Conservation (phyloP, 257 asterid genomes). For the Leptodermis oblonga region DNA sequence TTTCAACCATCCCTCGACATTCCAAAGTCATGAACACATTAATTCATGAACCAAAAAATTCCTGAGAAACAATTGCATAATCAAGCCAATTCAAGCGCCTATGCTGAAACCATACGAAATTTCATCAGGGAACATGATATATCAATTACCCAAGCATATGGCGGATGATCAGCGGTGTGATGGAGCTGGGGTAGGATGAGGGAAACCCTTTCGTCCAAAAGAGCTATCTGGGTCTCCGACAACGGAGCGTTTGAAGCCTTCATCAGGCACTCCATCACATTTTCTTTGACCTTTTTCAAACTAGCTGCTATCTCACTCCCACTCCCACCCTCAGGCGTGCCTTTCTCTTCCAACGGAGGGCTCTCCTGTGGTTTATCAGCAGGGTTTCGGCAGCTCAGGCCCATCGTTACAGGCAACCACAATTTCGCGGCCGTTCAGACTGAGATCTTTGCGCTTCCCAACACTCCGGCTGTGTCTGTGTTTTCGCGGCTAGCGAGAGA, state of each 20-base stretch:
- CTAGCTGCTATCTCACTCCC: not conserved
- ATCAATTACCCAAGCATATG: conserved; percentile 24
- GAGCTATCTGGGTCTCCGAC: not conserved
- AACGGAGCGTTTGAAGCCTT: not conserved
- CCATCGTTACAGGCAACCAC: no score
- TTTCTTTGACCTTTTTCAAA: conserved; percentile 17
- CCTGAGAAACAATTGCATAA: not conserved
- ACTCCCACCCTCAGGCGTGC: no score
- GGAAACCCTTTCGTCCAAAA: conserved; percentile 4
- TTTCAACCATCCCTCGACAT: not conserved
- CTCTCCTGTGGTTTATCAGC: no score
- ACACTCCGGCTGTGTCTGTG: no score
- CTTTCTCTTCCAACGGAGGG: no score
- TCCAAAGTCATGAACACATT: not conserved
- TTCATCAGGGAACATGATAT: not conserved
- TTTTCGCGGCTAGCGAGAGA: no score
- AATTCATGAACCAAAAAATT: not conserved
- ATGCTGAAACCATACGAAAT: not conserved
- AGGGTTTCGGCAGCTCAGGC: no score
- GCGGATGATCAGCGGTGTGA: conserved; percentile 23
- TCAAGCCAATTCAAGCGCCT: not conserved
- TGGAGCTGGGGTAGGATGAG: conserved; percentile 1
- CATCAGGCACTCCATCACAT: conserved; percentile 4
- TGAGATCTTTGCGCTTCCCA: no score
- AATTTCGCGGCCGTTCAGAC: no score